These are phyloP conservation scores for Talaromyces sp. DNA, from an alignment of 2,329 filamentous ascomycete genomes.

Conservation along the genomic window DNA sequence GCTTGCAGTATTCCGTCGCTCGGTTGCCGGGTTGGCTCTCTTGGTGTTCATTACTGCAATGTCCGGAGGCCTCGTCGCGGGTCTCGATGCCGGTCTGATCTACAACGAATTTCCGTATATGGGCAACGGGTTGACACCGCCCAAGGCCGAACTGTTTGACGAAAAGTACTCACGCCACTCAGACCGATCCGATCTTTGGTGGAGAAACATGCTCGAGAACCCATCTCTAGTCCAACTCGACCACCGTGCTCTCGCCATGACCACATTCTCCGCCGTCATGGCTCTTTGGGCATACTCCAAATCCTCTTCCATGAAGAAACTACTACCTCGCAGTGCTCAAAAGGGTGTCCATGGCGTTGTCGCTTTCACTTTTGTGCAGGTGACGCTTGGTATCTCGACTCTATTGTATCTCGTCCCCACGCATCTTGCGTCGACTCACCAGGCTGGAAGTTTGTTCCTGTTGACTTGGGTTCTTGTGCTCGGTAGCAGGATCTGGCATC, in stretches of 20 bases:
- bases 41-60: conserved; percentile 88
- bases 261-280: conserved; percentile 79
- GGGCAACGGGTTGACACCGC: conserved; percentile 79
- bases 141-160: conserved; percentile 77
- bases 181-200: conserved; percentile 81
- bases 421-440: conserved; percentile 82
- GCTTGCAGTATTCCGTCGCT: conserved; percentile 70
- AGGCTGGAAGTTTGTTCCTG: conserved; percentile 82
- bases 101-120: conserved; percentile 99
- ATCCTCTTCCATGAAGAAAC: conserved; percentile 59
- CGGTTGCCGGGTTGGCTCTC: conserved; percentile 65
- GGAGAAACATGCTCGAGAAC: conserved; percentile 98
- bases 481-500: conserved; percentile 72
- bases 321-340: conserved; percentile 55
- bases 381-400: conserved; percentile 81
- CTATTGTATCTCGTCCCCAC: conserved; percentile 92
- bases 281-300: conserved; percentile 76
- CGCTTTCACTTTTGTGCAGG: conserved; percentile 78
- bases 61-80: conserved; percentile 90
- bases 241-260: conserved; percentile 86
- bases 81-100: conserved; percentile 91
- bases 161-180: conserved; percentile 76
- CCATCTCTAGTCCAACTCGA: conserved; percentile 93
- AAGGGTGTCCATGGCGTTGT: conserved; percentile 75
- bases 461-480: conserved; percentile 78